A percentile compares a stretch with the other conserved stretches of the same genome.
Evolutionary conservation across 2,329 filamentous ascomycete genomes (phyloP).

Genomic region (Colletotrichum ledebouriae): DNA sequence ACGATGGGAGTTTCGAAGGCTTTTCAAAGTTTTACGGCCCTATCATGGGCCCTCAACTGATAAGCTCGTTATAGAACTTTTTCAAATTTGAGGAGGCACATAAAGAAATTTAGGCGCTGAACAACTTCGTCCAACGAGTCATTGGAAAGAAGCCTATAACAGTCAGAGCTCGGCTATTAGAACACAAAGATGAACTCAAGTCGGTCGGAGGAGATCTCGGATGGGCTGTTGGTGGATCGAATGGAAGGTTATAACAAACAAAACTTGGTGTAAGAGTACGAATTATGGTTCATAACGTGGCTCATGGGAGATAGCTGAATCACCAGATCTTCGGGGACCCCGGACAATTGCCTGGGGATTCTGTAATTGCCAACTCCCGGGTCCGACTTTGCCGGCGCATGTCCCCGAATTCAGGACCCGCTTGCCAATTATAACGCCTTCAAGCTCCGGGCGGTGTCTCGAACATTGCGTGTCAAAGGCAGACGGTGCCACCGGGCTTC

Average conservation of each 20-base stretch:
- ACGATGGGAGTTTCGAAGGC: constrained; percentile 2
- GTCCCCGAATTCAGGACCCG: not conserved
- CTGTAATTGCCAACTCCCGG: too few relatives aligned
- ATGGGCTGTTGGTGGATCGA: not conserved
- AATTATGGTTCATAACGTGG: too few relatives aligned
- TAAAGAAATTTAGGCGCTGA: constrained; percentile 14
- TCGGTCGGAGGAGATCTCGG: not conserved
- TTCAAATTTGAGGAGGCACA: constrained; percentile 24
- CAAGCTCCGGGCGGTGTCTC: not conserved
- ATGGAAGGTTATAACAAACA: not conserved
- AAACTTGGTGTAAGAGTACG: too few relatives aligned
- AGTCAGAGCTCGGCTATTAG: constrained; percentile 17
- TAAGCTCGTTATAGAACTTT: not conserved
- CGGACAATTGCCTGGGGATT: too few relatives aligned
- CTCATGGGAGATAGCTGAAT: too few relatives aligned
- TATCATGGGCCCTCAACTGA: not conserved
- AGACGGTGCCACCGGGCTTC: not conserved
- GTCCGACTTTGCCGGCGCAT: too few relatives aligned
- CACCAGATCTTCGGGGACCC: too few relatives aligned
- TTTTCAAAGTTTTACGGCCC: constrained; percentile 2
- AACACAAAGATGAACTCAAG: not conserved
- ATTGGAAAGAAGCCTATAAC: constrained; percentile 7
- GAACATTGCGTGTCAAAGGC: not conserved
- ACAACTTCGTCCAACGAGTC: constrained; percentile 2
- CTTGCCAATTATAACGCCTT: not conserved